Evolutionary conservation across 441 rosid species (phyloP), one percentile per base, ranked within the genome.

Genomic region (Hypseocharis bilobata): DNA sequence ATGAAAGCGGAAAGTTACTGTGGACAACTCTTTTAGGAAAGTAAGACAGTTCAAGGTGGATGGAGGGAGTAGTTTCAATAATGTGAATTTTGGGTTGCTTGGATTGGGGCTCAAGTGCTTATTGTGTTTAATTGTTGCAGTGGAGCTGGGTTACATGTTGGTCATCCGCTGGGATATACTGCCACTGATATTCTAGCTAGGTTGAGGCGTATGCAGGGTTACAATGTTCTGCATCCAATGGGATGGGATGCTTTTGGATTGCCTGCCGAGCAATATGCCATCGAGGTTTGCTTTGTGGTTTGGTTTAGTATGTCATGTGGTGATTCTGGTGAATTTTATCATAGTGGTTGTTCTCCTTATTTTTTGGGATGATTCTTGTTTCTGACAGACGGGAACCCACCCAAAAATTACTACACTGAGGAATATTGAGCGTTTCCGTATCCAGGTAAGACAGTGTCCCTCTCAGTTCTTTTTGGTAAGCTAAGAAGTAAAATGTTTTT

Each of bases 221-320:
- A 78, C 83, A 92, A 88, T 80, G 97, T 92, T 63, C 72, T 90
- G 82, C 98, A 90, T 62, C 98, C 96, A 0, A 90, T 87, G 96
- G 98, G 96, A 52, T 92, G 97, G 96, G 98, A 93, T 87, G 97
- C 98, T 16, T 93, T 93, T 63, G 98, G 98, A 64, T 83, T 93
- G 80, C 97, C 98, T 44, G 97, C 98, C 5, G 97, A 93, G 81
- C 98, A 93, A 69, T 90, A 90, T 47, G 98, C 98, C 3, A 93
- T 90, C 68, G 89, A 89, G 92, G 96, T 92, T 62, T 60, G 40
- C 66, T 36, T 63, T 64, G 28, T 10, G 0, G 28, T 42, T 23
- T 74, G 57, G 17, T 49, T 14, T 64, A 2, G 47, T 67, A 63
- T 40, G 6, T 32, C 6, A 27, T 45, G n/a, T 28, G 70, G 5